A percentile compares a stretch with the other conserved stretches of the same genome.
phyloP scores from a whole-genome alignment of 2,329 filamentous ascomycete species.

The Fusarium agapanthi region DNA sequence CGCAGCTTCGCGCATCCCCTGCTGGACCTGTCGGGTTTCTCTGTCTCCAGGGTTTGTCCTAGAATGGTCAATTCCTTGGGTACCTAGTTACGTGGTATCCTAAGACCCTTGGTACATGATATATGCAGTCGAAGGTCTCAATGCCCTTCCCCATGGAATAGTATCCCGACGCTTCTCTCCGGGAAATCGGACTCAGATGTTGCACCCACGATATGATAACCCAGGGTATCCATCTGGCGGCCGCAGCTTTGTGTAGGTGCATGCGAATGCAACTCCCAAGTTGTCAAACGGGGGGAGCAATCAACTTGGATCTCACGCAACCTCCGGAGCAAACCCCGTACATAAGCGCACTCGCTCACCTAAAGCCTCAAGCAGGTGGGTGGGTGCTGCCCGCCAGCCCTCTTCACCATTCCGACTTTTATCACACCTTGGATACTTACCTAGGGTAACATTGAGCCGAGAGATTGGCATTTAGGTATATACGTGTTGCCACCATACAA shows the following conservation, averaged over 20 bases:
- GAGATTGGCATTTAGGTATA: not conserved
- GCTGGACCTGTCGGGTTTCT: not conserved
- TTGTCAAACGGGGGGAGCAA: constrained; percentile 8
- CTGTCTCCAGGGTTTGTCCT: not conserved
- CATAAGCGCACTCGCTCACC: not conserved
- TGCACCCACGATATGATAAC: not conserved
- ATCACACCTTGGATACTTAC: not conserved
- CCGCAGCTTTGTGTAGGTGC: not conserved
- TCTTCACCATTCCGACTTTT: not conserved
- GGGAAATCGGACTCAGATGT: not conserved
- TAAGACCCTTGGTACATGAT: constrained; percentile 19
- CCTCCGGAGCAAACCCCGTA: not conserved
- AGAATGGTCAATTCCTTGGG: not conserved
- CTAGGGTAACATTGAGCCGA: not conserved
- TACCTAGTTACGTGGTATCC: not conserved
- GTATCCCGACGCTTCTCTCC: not conserved
- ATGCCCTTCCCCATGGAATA: not conserved
- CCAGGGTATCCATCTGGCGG: not conserved
- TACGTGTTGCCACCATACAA: not conserved
- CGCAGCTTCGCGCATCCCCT: constrained; percentile 6
- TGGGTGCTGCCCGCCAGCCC: not conserved
- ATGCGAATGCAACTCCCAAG: not conserved
- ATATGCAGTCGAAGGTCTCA: not conserved
- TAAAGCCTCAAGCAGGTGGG: not conserved
- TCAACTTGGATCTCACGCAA: constrained; percentile 6